Base-by-base conservation (phyloP, 129 eudicot species). In the Dittrichia graveolens region DNA sequence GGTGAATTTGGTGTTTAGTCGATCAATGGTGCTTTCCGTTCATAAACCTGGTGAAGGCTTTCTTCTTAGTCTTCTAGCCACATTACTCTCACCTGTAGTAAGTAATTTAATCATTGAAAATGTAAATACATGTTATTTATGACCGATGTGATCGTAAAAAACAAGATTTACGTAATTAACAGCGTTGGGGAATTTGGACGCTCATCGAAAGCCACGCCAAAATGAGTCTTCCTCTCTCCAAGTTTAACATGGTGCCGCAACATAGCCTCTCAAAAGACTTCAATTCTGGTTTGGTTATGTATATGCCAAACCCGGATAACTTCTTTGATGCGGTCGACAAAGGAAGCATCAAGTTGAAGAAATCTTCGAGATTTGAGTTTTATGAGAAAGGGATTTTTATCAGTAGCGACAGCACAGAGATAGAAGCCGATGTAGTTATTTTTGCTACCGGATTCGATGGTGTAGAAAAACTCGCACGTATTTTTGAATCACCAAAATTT, bases 41-140 rank as follows among this genome's bases (percentile, higher is more conserved):
- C 65, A 60, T 60, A 60, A 60, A 19, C 65, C 65, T 5, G 65
- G 45, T 9, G 65, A 60, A 60, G 45, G 65, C 38, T 60, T 60
- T 60, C 24, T 60, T 2, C 65, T 60, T 5, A 60, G 65, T 37
- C 19, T 60, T 11, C 9, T 60, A 0, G 65, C 65, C 14, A 60
- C 45, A 37, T 60, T 60, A 37, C 65, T 60, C 19, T 60, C 65
- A 37, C 65, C 65, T 1, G 10, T 60, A 8, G 65, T 60, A 60
- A 60, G 65, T 11, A n/a, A 5, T 1, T 52, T 5, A 47, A 47
- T 24, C 2, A 10, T 9, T 47, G 2, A 47, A 47, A 47, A 9
- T 47, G 13, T 47, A 9, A 47, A 9, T 2, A 47, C 53, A 47
- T 47, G 53, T 9, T 47, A 47, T 47, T 47, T 47, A 47, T 47